Percentiles rank a stretch among this genome's conserved stretches.
Conservation (phyloP, 1,139 yeast species). For the Hansenula lynferdii region DNA sequence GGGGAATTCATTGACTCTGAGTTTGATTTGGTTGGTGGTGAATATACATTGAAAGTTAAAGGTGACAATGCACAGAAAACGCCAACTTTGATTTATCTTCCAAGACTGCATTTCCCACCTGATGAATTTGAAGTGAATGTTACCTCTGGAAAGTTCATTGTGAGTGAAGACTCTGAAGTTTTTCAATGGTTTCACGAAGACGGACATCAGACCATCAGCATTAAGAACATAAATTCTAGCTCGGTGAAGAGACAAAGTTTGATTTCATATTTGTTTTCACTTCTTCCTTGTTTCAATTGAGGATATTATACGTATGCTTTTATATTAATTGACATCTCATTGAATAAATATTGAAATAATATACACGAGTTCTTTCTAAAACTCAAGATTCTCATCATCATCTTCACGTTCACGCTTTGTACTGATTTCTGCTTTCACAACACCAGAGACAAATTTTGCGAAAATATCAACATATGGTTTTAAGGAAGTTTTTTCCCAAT, state of each 20-base stretch:
- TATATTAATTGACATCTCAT: no score
- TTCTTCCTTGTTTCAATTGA: neutral
- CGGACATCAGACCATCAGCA: slow-evolving; percentile 30
- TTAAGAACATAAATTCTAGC: slow-evolving; percentile 9
- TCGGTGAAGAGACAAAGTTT: neutral
- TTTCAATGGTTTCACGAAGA: slow-evolving; percentile 66
- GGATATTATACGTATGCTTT: no score
- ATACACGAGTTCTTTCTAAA: slow-evolving; percentile 17
- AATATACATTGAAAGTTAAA: slow-evolving; percentile 43
- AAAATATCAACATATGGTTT: slow-evolving; percentile 75
- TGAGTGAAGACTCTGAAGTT: slow-evolving; percentile 46
- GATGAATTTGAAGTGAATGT: slow-evolving; percentile 29
- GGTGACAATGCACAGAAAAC: slow-evolving; percentile 20
- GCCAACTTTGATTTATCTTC: slow-evolving; percentile 63
- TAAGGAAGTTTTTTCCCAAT: slow-evolving; percentile 64
- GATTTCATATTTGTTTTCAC: neutral
- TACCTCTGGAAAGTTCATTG: slow-evolving; percentile 52
- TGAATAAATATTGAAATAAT: no score
- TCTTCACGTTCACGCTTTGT: slow-evolving; percentile 44
- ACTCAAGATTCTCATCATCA: slow-evolving; percentile 23
- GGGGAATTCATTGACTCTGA: slow-evolving; percentile 49
- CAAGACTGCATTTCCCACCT: slow-evolving; percentile 61
- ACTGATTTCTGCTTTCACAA: slow-evolving; percentile 51
- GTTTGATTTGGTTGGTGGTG: slow-evolving; percentile 46
- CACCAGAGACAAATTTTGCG: slow-evolving; percentile 51